Percentiles rank a stretch among this genome's conserved stretches.
Conservation (phyloP, 2,329 filamentous ascomycete species). For the Fusarium hainanense region DNA sequence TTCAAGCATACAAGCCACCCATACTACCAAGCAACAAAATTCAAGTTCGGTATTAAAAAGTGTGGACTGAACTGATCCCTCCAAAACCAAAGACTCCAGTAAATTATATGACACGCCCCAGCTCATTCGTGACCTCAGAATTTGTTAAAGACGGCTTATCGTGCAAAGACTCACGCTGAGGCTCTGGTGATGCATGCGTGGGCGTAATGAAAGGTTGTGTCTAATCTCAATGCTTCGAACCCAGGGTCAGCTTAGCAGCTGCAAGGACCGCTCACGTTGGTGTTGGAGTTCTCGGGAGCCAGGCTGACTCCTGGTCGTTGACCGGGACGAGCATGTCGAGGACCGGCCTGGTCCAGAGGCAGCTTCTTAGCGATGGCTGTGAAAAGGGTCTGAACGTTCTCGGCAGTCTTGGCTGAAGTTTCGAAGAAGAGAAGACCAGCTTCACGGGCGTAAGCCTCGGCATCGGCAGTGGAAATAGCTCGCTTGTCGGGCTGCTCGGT, state of each 20-base stretch:
- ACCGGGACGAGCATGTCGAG: conserved; percentile 79
- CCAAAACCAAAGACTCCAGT: conserved; percentile 56
- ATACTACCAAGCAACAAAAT: conserved; percentile 44
- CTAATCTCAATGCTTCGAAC: conserved; percentile 36
- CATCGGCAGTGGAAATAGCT: conserved; percentile 87
- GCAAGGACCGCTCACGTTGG: conserved; percentile 66
- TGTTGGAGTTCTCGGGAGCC: conserved; percentile 67
- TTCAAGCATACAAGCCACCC: conserved; percentile 27
- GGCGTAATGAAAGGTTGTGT: conserved; percentile 34
- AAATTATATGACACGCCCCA: conserved; percentile 51
- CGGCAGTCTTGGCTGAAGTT: conserved; percentile 95
- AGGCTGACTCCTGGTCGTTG: conserved; percentile 70
- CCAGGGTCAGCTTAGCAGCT: conserved; percentile 59
- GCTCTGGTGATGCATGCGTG: conserved; percentile 39
- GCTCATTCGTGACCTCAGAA: conserved; percentile 46
- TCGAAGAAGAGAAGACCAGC: conserved; percentile 97
- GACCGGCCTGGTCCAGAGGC: conserved; percentile 94
- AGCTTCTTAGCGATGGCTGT: conserved; percentile 98
- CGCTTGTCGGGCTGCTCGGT: conserved; percentile 96
- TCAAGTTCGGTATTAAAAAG: conserved; percentile 52
- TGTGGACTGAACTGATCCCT: conserved; percentile 52
- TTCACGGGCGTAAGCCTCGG: conserved; percentile 94
- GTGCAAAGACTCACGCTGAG: conserved; percentile 42
- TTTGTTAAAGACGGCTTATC: conserved; percentile 44
- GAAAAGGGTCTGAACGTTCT: conserved; percentile 96